phyloP scores from a whole-genome alignment of 2,329 filamentous ascomycete genomes.

The Nigrospora oryzae region DNA sequence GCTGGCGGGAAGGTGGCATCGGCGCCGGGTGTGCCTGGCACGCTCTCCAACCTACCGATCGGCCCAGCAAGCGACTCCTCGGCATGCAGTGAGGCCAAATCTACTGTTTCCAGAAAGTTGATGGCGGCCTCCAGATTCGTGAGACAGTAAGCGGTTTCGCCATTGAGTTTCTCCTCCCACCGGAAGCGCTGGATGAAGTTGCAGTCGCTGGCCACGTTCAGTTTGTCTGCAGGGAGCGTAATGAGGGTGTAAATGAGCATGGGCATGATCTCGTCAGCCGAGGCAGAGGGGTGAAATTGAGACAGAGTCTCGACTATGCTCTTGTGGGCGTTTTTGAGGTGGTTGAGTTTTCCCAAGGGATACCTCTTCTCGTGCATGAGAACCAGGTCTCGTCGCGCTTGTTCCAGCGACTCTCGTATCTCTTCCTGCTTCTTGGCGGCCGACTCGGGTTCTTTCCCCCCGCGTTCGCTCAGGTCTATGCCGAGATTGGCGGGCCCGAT shows the following conservation, averaged over 20 bases:
- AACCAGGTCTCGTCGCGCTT: conserved; percentile 62
- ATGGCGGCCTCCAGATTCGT: conserved; percentile 94
- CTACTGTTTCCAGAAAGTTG: conserved; percentile 90
- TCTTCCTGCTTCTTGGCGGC: conserved; percentile 54
- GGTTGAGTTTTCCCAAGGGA: conserved; percentile 83
- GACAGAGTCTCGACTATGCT: conserved; percentile 82
- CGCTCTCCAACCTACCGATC: conserved; percentile 39
- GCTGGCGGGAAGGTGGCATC: conserved; percentile 48
- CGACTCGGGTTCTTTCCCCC: conserved; percentile 45
- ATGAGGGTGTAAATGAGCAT: conserved; percentile 95
- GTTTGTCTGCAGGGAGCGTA: conserved; percentile 74
- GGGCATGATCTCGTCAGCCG: conserved; percentile 92
- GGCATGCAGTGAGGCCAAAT: conserved; percentile 77
- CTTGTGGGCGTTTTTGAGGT: conserved; percentile 83
- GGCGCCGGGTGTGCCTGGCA: conserved; percentile 37
- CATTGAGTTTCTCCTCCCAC: conserved; percentile 76
- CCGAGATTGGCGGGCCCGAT: conserved; percentile 83
- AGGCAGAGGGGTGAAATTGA: conserved; percentile 67
- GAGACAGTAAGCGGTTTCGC: conserved; percentile 90
- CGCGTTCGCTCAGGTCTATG: conserved; percentile 57
- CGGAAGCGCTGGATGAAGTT: conserved; percentile 90
- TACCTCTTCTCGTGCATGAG: conserved; percentile 83
- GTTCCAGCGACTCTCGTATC: conserved; percentile 63
- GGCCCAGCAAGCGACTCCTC: conserved; percentile 68
- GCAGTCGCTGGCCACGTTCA: conserved; percentile 90